Conservation (phyloP, 1,284 basidiomycete species). For the Blastosporella zonata region DNA sequence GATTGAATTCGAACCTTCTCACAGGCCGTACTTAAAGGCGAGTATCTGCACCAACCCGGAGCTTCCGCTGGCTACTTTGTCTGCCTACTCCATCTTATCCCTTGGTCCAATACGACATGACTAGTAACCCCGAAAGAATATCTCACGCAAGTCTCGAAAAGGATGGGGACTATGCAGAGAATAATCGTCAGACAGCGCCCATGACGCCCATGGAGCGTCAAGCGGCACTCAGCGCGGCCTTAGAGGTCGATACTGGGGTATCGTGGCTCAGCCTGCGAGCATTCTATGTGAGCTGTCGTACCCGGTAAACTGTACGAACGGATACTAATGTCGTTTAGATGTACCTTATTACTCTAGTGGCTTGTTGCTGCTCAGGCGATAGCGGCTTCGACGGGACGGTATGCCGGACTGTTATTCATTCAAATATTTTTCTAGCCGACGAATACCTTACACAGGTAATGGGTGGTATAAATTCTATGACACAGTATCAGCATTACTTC, state of each 20-base stretch:
- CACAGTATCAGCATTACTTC: conserved; percentile 47
- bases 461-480: conserved; percentile 51
- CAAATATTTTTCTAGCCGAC: neutral
- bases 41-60: neutral
- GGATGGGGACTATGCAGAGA: conserved; percentile 13
- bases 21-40: neutral
- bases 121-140: conserved; percentile 10
- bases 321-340: conserved; percentile 25
- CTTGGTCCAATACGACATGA: conserved; percentile 11
- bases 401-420: conserved; percentile 11
- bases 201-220: conserved; percentile 40
- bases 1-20: neutral
- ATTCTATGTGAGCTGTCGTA: conserved; percentile 28
- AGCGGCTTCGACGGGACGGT: conserved; percentile 52
- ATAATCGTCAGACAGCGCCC: conserved; percentile 10
- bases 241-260: conserved; percentile 49
- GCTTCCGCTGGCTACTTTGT: neutral
- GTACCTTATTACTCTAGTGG: conserved; percentile 43
- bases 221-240: conserved; percentile 41
- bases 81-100: neutral
- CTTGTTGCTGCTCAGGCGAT: conserved; percentile 50
- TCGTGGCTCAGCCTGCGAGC: conserved; percentile 35
- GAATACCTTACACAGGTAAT: conserved; percentile 34
- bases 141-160: conserved; percentile 20
- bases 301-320: neutral